Percentiles rank a stretch among this genome's conserved stretches.
These are phyloP conservation scores for Leptodermis oblonga DNA, from an alignment of 257 asterid genomes.

Conservation along the genomic window DNA sequence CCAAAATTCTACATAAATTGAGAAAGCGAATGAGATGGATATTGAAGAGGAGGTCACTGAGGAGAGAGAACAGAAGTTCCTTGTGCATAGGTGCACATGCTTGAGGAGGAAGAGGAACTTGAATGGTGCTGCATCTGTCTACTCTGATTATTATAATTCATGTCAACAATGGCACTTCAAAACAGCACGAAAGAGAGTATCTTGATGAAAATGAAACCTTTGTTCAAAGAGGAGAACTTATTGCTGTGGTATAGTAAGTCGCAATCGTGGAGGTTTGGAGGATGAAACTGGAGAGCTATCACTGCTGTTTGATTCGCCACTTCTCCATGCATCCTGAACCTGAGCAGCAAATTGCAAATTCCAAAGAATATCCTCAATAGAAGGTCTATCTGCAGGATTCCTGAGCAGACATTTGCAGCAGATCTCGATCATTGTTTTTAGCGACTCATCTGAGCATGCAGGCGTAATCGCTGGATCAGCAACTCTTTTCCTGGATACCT, in stretches of 20 bases:
- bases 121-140: not conserved
- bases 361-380: conserved; percentile 88
- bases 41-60: not conserved
- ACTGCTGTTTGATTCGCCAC: conserved; percentile 54
- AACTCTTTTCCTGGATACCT: conserved; percentile 42
- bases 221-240: not conserved
- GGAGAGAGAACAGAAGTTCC: not conserved
- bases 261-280: conserved; percentile 34
- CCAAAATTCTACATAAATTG: not conserved
- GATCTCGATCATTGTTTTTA: conserved; percentile 58
- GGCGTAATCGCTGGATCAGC: conserved; percentile 47
- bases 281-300: conserved; percentile 76
- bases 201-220: not conserved
- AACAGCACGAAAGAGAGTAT: not conserved
- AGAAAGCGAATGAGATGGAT: not conserved
- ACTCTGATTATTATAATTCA: not conserved
- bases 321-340: conserved; percentile 65
- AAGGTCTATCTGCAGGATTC: conserved; percentile 68
- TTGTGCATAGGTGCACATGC: not conserved
- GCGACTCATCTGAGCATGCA: conserved; percentile 60
- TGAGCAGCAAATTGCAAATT: conserved; percentile 92
- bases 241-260: conserved; percentile 32
- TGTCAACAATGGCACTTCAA: not conserved
- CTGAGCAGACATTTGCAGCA: conserved; percentile 71
- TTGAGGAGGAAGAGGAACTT: not conserved